Conservation (phyloP, 371 early-diverging fungal species). For the Actinomucor elegans region DNA sequence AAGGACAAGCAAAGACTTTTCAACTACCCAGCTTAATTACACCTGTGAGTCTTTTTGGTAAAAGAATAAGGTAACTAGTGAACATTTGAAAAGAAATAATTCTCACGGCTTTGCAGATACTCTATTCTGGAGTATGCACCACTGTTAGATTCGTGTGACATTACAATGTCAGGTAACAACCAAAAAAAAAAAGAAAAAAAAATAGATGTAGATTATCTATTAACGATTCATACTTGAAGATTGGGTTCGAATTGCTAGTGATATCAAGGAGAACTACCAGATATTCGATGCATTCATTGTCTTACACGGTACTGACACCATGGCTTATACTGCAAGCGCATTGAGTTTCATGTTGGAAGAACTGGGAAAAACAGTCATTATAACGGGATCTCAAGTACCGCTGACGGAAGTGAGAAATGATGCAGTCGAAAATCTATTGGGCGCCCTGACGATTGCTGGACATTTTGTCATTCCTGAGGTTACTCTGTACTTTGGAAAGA, state of each 20-base stretch:
- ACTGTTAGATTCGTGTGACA: constrained; percentile 92
- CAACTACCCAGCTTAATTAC: constrained; percentile 80
- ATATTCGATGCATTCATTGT: constrained; percentile 93
- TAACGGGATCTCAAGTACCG: constrained; percentile 96
- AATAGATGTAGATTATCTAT: neutral
- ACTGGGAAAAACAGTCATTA: constrained; percentile 94
- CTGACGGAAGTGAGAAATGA: constrained; percentile 96
- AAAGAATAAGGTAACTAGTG: constrained; percentile 73
- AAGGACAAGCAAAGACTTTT: constrained; percentile 13
- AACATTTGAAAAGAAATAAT: neutral
- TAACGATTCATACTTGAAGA: constrained; percentile 45
- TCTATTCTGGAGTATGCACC: constrained; percentile 93
- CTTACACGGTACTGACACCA: constrained; percentile 93
- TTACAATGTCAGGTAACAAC: constrained; percentile 76
- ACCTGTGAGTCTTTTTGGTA: constrained; percentile 88
- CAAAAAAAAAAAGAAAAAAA: neutral
- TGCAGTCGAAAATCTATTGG: constrained; percentile 94
- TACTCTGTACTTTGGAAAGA: constrained; percentile 90
- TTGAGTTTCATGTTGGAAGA: constrained; percentile 96
- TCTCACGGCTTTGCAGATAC: constrained; percentile 50
- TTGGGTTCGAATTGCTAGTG: constrained; percentile 94
- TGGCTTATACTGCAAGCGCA: constrained; percentile 94
- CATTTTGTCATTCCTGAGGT: constrained; percentile 99
- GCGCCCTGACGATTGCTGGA: constrained; percentile 88
- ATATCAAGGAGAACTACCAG: constrained; percentile 93